These are phyloP conservation scores for Phallus indusiatus DNA, from an alignment of 768 basidiomycete genomes.

Conservation along the genomic window DNA sequence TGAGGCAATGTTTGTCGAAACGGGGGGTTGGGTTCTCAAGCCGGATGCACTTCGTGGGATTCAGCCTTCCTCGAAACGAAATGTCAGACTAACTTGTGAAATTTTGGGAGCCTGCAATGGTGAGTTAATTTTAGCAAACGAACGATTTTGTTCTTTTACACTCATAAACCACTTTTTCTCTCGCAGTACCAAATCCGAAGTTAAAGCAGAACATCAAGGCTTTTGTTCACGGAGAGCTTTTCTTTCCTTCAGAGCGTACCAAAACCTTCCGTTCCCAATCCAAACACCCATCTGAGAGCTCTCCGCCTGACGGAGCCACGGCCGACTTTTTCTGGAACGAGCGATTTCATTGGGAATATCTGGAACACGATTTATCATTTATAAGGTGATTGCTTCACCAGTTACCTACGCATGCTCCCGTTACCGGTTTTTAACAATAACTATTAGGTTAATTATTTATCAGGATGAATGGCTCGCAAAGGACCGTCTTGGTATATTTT, in stretches of 20 bases:
- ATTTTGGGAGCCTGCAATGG: conserved; percentile 21
- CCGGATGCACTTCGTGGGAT: conserved; percentile 25
- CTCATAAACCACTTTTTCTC: background rate
- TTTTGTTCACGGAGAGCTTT: conserved; percentile 38
- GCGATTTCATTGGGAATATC: conserved; percentile 40
- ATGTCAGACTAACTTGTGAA: background rate
- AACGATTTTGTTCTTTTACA: conserved; percentile 18
- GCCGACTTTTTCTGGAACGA: conserved; percentile 31
- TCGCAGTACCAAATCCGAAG: conserved; percentile 27
- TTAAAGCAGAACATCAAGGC: conserved; percentile 32
- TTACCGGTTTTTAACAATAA: background rate
- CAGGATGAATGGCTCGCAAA: conserved; percentile 35
- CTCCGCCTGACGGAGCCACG: conserved; percentile 27
- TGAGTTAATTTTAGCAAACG: conserved; percentile 33
- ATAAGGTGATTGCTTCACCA: conserved; percentile 29
- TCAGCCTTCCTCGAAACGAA: conserved; percentile 6
- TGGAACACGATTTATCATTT: conserved; percentile 43
- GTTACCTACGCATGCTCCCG: background rate
- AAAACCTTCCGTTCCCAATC: conserved; percentile 36
- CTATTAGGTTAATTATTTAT: conserved; percentile 19
- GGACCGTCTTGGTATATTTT: conserved; percentile 41
- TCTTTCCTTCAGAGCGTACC: conserved; percentile 27
- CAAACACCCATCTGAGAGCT: conserved; percentile 24
- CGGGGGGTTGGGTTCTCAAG: conserved; percentile 45
- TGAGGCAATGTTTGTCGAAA: conserved; percentile 53